A percentile compares a stretch with the other conserved stretches of the same genome.
phyloP scores from a whole-genome alignment of 2,329 filamentous ascomycete species.

The Paecilomyces formosus region DNA sequence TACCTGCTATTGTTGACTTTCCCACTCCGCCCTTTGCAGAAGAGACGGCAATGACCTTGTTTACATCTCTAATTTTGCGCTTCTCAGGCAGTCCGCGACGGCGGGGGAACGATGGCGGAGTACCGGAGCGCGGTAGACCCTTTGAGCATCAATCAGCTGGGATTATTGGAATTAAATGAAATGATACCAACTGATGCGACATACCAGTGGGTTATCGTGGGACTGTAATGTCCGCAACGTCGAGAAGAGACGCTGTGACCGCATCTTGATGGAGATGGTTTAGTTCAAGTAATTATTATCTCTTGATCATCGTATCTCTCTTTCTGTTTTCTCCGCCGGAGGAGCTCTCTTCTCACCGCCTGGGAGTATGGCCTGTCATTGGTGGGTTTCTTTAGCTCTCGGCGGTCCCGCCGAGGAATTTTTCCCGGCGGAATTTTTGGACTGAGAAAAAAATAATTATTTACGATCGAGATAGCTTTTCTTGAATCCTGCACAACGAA shows the following conservation, averaged over 20 bases:
- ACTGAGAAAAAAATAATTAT: slow-evolving; percentile 5
- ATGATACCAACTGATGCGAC: slow-evolving; percentile 1
- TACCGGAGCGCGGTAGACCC: slow-evolving; percentile 76
- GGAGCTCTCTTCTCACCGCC: slow-evolving; percentile 2
- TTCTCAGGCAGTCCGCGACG: slow-evolving; percentile 75
- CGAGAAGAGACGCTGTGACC: slow-evolving; percentile 42
- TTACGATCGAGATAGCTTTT: not conserved
- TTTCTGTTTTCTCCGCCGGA: not conserved
- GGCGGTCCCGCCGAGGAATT: slow-evolving; percentile 3
- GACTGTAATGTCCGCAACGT: slow-evolving; percentile 41
- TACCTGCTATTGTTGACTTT: slow-evolving; percentile 86
- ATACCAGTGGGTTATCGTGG: slow-evolving; percentile 86
- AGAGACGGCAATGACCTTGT: slow-evolving; percentile 91
- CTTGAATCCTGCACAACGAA: not conserved
- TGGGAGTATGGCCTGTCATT: slow-evolving; percentile 3
- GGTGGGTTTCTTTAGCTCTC: not conserved
- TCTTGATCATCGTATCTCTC: not conserved
- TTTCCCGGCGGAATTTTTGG: slow-evolving; percentile 7
- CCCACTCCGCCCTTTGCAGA: slow-evolving; percentile 98
- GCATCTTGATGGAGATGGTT: not conserved
- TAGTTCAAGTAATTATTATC: not conserved
- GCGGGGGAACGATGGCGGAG: slow-evolving; percentile 59
- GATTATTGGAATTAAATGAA: slow-evolving; percentile 1
- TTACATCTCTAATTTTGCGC: slow-evolving; percentile 72
- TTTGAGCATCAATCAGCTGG: slow-evolving; percentile 29